Evolutionary conservation across 2,329 filamentous ascomycete species (phyloP), one percentile per base, ranked within the genome.

Genomic region (Blastomyces emzantsi): DNA sequence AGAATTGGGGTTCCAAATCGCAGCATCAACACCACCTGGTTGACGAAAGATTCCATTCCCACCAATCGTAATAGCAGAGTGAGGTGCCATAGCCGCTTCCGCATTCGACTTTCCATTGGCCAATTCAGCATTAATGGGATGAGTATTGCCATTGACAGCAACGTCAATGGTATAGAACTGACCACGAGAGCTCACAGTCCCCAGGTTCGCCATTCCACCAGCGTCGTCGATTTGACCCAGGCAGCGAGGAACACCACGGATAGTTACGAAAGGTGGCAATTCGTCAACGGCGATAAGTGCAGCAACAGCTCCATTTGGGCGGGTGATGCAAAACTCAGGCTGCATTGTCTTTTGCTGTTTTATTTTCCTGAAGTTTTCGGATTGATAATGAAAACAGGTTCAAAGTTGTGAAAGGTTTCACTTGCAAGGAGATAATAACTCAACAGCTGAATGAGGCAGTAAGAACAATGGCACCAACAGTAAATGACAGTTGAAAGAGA

Each of bases 221-320:
- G 76, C 33, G 74, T 71, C 7, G 76, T 79, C 2, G 79, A 75
- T 41, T 69, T 69, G 11, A 72, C 64, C 69, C 13, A 81, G 64
- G 6, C 62, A 69, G 19, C 77, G 74, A 58, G 77, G 69, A 19
- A 77, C 70, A 15, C 74, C 76, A 39, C 70, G 71, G 60, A 81
- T 72, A 3, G 67, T 66, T 49, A 81, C 60, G 25, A 70, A 67
- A 1, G 69, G 30, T 2, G 78, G 78, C 1, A 81, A 70, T 66
- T 81, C 79, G 65, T 81, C 79, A 5, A 80, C 67, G 6, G 79
- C 75, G 54, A 81, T 70, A 15, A 81, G 73, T 5, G 79, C 77
- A 22, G 75, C 75, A 54, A 79, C 64, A 8, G 69, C 70, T 39
- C 77, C 76, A 68, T 78, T 74, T 49, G 74, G 72, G 45, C 79